Evolutionary conservation across 257 asterid genomes (phyloP).

Genomic region (Solanum medicagineum): DNA sequence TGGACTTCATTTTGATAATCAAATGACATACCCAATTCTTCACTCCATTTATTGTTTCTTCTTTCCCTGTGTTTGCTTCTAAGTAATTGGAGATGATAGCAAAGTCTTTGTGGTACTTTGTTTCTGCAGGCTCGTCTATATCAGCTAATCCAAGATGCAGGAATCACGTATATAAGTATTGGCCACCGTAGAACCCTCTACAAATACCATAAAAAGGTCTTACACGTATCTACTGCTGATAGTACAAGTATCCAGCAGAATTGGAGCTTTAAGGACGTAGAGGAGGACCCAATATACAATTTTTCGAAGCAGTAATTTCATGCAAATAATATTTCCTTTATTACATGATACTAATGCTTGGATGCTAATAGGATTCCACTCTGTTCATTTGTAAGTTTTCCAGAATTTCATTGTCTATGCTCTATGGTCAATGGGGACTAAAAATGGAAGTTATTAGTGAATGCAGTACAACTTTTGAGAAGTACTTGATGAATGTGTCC

Average conservation of each 20-base stretch:
- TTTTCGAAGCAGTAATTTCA: slow-evolving; percentile 15
- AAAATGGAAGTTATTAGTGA: not conserved
- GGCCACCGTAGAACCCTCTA: slow-evolving; percentile 61
- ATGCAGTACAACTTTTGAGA: not conserved
- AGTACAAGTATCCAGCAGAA: slow-evolving; percentile 14
- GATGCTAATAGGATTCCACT: not conserved
- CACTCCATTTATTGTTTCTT: not conserved
- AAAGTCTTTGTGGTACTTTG: slow-evolving; percentile 7
- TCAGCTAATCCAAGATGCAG: slow-evolving; percentile 42
- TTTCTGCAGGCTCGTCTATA: slow-evolving; percentile 59
- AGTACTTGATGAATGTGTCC: not conserved
- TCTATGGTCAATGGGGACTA: not conserved
- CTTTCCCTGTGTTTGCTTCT: not conserved
- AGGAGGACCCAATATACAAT: slow-evolving; percentile 12
- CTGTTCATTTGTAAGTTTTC: not conserved
- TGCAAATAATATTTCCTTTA: not conserved
- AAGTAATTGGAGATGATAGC: not conserved
- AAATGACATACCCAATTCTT: not conserved
- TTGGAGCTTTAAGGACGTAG: slow-evolving; percentile 48
- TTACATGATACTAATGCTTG: not conserved
- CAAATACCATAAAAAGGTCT: slow-evolving; percentile 32
- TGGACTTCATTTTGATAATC: not conserved
- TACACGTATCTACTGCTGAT: slow-evolving; percentile 39
- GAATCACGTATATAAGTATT: slow-evolving; percentile 59
- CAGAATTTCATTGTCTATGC: not conserved